phyloP scores from a whole-genome alignment of 2,329 filamentous ascomycete genomes.

The Amesomyces nigricolor region DNA sequence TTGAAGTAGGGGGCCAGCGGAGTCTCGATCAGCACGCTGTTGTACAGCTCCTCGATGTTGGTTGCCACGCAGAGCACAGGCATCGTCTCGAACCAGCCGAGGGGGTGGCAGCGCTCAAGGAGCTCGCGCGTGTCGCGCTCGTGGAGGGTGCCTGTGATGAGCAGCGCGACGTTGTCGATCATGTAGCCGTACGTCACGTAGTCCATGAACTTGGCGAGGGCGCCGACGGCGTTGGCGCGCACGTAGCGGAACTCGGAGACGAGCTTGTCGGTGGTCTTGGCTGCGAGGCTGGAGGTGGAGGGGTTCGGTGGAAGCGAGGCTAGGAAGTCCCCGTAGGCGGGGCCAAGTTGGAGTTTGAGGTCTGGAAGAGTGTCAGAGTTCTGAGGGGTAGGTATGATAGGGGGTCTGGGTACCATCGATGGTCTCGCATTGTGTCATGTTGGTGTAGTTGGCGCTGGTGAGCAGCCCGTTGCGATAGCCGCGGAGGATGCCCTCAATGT shows the following conservation, averaged over 20 bases:
- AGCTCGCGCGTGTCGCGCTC: slow-evolving; percentile 95
- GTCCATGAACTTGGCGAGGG: slow-evolving; percentile 91
- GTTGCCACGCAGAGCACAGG: slow-evolving; percentile 95
- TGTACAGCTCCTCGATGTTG: slow-evolving; percentile 98
- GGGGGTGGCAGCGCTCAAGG: slow-evolving; percentile 88
- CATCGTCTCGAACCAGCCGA: slow-evolving; percentile 99
- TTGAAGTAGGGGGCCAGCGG: slow-evolving; percentile 97
- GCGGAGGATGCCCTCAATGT: slow-evolving; percentile 94
- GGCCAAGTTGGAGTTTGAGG: slow-evolving; percentile 94
- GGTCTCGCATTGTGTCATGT: slow-evolving; percentile 94
- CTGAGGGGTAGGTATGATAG: slow-evolving; percentile 36
- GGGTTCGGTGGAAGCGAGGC: slow-evolving; percentile 90
- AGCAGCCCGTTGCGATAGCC: slow-evolving; percentile 94
- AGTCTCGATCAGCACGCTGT: slow-evolving; percentile 94
- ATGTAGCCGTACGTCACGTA: slow-evolving; percentile 99
- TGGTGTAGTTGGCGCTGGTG: slow-evolving; percentile 85
- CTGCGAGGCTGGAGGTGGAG: slow-evolving; percentile 88
- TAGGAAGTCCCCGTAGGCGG: slow-evolving; percentile 95
- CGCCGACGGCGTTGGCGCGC: slow-evolving; percentile 86
- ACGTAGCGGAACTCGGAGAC: slow-evolving; percentile 97
- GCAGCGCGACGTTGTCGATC: slow-evolving; percentile 97
- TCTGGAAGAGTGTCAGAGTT: slow-evolving; percentile 49
- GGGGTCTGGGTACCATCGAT: slow-evolving; percentile 68
- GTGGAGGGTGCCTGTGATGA: slow-evolving; percentile 96
- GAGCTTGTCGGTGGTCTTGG: slow-evolving; percentile 96